These are phyloP conservation scores for Linnemannia exigua DNA, from an alignment of 192 early-diverging fungal genomes.

Conservation along the genomic window DNA sequence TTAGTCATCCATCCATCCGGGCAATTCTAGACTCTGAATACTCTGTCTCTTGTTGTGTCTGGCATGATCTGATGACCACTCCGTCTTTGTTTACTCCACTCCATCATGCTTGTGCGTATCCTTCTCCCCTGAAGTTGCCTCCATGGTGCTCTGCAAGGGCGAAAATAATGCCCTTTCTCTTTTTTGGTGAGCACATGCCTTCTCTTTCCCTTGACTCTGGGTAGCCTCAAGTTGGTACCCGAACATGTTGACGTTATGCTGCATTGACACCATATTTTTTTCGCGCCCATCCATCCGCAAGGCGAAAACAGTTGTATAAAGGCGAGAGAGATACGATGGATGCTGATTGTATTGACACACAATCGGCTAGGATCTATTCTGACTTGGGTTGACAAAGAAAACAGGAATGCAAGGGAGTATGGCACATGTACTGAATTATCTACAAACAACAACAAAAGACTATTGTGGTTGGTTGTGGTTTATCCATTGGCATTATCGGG, in stretches of 20 bases:
- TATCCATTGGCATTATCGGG: neutral
- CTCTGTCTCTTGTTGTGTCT: neutral
- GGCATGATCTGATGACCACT: neutral
- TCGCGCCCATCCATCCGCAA: no score
- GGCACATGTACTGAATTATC: neutral
- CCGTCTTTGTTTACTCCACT: neutral
- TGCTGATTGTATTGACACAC: no score
- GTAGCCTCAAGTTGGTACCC: neutral
- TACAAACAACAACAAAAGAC: neutral
- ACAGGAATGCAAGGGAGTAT: neutral
- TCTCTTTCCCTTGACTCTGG: neutral
- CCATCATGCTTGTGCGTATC: neutral
- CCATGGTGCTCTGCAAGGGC: neutral
- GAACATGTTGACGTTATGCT: neutral
- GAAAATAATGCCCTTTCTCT: neutral
- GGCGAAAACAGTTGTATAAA: neutral
- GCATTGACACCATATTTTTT: neutral
- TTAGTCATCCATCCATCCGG: no score
- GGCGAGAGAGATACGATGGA: neutral
- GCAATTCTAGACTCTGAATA: neutral
- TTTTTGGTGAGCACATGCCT: conserved; percentile 2
- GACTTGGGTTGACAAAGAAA: neutral
- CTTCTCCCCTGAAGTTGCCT: neutral
- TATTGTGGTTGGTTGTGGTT: neutral
- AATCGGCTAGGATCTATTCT: conserved; percentile 5